Evolutionary conservation across 352 stramenopile genomes (phyloP).

Genomic region (Elongisporangium anandrum): DNA sequence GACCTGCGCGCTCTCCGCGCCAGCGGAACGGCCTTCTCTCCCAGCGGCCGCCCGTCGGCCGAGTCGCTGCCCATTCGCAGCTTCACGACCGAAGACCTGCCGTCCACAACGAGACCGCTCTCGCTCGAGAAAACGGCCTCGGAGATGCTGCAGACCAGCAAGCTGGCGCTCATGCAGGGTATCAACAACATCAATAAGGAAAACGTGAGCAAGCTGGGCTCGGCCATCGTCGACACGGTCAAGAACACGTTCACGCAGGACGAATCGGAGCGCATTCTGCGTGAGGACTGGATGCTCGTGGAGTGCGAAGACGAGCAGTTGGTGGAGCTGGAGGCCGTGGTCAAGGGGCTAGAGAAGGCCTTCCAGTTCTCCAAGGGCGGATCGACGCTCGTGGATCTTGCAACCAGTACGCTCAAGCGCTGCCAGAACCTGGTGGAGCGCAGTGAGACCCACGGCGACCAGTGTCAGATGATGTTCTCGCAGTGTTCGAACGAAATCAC

Average conservation of each 20-base stretch:
- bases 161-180: conserved; percentile 48
- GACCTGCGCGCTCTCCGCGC: conserved; percentile 15
- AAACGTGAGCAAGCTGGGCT: conserved; percentile 35
- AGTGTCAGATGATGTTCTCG: conserved; percentile 80
- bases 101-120: conserved; percentile 41
- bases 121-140: conserved; percentile 19
- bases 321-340: conserved; percentile 44
- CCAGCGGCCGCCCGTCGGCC: conserved; percentile 14
- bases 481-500: conserved; percentile 73
- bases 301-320: conserved; percentile 79
- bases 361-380: conserved; percentile 80
- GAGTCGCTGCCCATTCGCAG: conserved; percentile 32
- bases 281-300: conserved; percentile 71
- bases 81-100: conserved; percentile 79
- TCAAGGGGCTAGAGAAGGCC: conserved; percentile 68
- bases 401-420: conserved; percentile 58
- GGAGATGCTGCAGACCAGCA: conserved; percentile 55
- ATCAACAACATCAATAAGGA: conserved; percentile 54
- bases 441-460: conserved; percentile 59
- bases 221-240: conserved; percentile 55
- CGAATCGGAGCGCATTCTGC: conserved; percentile 65
- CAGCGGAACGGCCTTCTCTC: conserved; percentile 40
- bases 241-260: conserved; percentile 65
- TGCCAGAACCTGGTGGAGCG: conserved; percentile 73
- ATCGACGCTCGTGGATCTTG: conserved; percentile 60